phyloP scores from a whole-genome alignment of 306 rosid species.

The Trifolium fragiferum region DNA sequence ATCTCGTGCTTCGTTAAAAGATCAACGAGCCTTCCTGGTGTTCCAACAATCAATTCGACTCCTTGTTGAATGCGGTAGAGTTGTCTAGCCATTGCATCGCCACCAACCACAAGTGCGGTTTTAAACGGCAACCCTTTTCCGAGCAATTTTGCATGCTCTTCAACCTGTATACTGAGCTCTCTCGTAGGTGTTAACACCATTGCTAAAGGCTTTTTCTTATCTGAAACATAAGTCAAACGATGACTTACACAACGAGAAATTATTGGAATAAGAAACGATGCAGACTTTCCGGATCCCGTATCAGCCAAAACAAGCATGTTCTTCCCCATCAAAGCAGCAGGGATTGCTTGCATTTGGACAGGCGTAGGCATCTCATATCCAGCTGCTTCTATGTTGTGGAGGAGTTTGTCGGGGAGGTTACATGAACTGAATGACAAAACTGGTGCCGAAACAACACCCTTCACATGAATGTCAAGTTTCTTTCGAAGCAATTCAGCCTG shows the following conservation, averaged over 20 bases:
- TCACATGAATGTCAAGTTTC: conserved; percentile 68
- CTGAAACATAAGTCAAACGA: conserved; percentile 43
- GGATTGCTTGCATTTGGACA: conserved; percentile 94
- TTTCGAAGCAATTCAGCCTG: conserved; percentile 59
- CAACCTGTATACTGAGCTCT: conserved; percentile 83
- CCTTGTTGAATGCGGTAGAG: conserved; percentile 79
- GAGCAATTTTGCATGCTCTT: conserved; percentile 77
- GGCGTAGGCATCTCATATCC: conserved; percentile 85
- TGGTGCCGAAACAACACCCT: conserved; percentile 63
- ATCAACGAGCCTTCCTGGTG: conserved; percentile 87
- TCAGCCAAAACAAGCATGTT: conserved; percentile 77
- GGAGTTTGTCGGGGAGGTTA: conserved; percentile 69
- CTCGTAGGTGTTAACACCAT: conserved; percentile 83
- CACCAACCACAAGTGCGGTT: conserved; percentile 94
- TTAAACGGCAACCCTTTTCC: conserved; percentile 82
- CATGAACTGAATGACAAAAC: conserved; percentile 63
- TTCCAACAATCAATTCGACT: conserved; percentile 80
- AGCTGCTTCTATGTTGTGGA: conserved; percentile 73
- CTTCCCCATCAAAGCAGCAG: conserved; percentile 71
- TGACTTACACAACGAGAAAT: conserved; percentile 56
- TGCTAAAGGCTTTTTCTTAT: conserved; percentile 65
- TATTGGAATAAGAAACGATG: conserved; percentile 77
- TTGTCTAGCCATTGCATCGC: conserved; percentile 86
- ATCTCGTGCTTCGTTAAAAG: conserved; percentile 71
- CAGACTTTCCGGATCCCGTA: conserved; percentile 87